A percentile compares a stretch with the other conserved stretches of the same genome.
These are phyloP conservation scores for Pogostemon cablin DNA, from an alignment of 257 asterid genomes.

Conservation along the genomic window DNA sequence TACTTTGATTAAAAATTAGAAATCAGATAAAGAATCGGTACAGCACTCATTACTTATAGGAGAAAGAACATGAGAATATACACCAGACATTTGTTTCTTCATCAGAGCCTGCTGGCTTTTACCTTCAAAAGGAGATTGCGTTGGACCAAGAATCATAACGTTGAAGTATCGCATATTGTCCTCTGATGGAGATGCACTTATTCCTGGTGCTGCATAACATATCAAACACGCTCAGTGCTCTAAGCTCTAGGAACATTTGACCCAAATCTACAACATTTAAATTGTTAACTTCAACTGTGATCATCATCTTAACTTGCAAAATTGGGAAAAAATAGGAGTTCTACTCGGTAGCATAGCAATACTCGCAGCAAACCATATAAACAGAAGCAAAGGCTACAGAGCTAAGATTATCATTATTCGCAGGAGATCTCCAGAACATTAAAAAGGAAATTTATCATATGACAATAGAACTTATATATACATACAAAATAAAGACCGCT, in stretches of 20 bases:
- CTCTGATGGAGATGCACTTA: conserved; percentile 98
- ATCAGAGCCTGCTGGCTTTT: conserved; percentile 15
- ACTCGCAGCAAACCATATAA: too few species aligned
- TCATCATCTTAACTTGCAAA: background rate
- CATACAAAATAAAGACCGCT: too few species aligned
- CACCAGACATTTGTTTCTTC: background rate
- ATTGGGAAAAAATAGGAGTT: background rate
- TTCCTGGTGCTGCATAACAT: conserved; percentile 90
- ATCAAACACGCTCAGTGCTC: conserved; percentile 32
- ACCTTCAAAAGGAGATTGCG: conserved; percentile 99
- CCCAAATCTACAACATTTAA: background rate
- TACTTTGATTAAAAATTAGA: background rate
- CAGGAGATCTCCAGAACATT: too few species aligned
- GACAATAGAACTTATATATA: too few species aligned
- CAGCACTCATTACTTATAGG: background rate
- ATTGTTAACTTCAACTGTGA: background rate
- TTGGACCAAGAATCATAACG: conserved; percentile 99
- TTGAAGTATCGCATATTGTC: conserved; percentile 98
- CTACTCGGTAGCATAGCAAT: too few species aligned
- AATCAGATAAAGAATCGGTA: conserved; percentile 16
- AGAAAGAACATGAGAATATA: conserved; percentile 2
- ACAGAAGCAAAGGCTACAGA: too few species aligned
- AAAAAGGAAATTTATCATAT: too few species aligned
- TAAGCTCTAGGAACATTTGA: conserved; percentile 20
- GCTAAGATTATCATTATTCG: too few species aligned